Evolutionary conservation across 2,329 filamentous ascomycete species (phyloP), one percentile per base, ranked within the genome.

Genomic region (Fusarium acutatum): DNA sequence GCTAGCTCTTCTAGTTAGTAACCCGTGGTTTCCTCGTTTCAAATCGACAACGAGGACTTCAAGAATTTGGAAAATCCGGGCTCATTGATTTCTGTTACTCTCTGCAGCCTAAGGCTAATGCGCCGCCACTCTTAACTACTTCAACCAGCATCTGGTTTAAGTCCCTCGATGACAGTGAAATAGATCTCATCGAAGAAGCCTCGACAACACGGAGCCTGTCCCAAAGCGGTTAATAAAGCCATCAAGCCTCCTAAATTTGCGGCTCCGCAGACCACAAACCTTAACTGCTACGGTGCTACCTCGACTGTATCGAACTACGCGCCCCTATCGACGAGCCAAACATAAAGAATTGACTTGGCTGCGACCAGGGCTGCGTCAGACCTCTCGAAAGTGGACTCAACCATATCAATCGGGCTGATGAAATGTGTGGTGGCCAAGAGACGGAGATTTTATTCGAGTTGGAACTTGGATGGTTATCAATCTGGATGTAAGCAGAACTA

Each of bases 231-330:
- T 14, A 46, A 34, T 26, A 64, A 52, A 38, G 14, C 26, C 43
- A 60, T 34, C 43, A 26, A 50, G n/a, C 9, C 32, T 28, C 54
- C 26, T 57, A 32, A 37, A 2, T 38, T 58, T 56, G 28, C 56
- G 64, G 64, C 43, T 30, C 52, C 61, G 28, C 43, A 50, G 24
- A 26, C 40, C 32, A 43, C n/a, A 35, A 64, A 53, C 38, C n/a
- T 20, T 17, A 47, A 59, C 35, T 59, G 59, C 35, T 54, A 46
- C 49, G 47, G 26, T 69, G 67, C n/a, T 69, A 57, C 57, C 12
- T 35, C 2, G 58, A 47, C 20, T 64, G 65, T 50, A 43, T 69
- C 43, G 52, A 64, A 22, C 17, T 40, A 8, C 24, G 30, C 28
- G 22, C 9, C 15, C 47, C 32, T 22, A 52, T 41, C 5, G 7